These are phyloP conservation scores for Candida methanosorbosa DNA, from an alignment of 805 yeast species.

Conservation along the genomic window DNA sequence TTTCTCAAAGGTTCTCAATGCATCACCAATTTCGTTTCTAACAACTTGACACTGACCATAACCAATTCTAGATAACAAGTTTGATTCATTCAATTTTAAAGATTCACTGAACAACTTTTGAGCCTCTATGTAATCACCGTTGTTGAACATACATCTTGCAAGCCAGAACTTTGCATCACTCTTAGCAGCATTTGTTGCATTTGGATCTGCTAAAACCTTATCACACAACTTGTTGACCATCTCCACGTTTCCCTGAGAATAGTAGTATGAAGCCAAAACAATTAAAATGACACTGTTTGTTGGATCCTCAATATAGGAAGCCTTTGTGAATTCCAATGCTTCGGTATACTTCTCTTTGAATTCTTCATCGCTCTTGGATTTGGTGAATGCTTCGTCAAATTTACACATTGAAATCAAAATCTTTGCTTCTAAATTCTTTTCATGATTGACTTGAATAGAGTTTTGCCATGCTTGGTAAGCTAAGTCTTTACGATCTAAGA, in stretches of 20 bases:
- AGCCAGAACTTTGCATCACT: constrained; percentile 77
- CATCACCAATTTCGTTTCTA: constrained; percentile 71
- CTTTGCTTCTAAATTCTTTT: constrained; percentile 46
- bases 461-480: constrained; percentile 83
- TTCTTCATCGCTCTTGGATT: constrained; percentile 48
- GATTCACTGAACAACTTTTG: constrained; percentile 69
- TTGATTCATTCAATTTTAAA: constrained; percentile 51
- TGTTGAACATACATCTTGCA: constrained; percentile 64
- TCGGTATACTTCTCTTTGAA: constrained; percentile 51
- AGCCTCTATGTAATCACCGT: constrained; percentile 57
- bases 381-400: constrained; percentile 53
- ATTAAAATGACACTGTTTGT: constrained; percentile 56
- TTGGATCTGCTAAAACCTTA: constrained; percentile 34
- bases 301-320: constrained; percentile 30
- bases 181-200: constrained; percentile 30
- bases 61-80: constrained; percentile 68
- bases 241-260: constrained; percentile 54
- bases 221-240: constrained; percentile 48
- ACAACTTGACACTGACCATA: constrained; percentile 77
- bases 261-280: constrained; percentile 62
- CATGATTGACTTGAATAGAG: constrained; percentile 56
- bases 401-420: constrained; percentile 59
- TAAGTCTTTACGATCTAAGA: constrained; percentile 63
- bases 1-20: constrained; percentile 76
- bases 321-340: constrained; percentile 44